Percentiles rank a stretch among this genome's conserved stretches.
These are phyloP conservation scores for Diplosphaera chodatii DNA, from an alignment of 139 green algal genomes.

Conservation along the genomic window DNA sequence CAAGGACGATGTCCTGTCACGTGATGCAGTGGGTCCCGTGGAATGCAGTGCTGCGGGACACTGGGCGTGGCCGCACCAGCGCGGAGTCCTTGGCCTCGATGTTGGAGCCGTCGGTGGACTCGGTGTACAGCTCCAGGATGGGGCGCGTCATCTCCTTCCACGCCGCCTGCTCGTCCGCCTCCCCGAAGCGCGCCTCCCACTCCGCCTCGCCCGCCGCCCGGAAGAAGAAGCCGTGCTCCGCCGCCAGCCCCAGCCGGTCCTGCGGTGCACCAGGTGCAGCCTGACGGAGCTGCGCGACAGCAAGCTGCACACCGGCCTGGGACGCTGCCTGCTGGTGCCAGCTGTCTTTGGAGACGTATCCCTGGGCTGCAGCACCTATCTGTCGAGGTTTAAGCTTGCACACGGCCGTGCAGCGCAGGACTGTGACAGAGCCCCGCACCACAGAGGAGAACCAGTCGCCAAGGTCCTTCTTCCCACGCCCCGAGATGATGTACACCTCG, in stretches of 20 bases:
- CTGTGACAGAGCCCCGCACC: conserved; percentile 23
- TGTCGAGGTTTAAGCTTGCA: too few relatives aligned
- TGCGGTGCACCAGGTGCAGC: too few relatives aligned
- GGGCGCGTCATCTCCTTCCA: conserved; percentile 77
- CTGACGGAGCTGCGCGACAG: too few relatives aligned
- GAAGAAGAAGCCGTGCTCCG: conserved; percentile 92
- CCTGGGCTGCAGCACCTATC: too few relatives aligned
- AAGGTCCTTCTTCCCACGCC: conserved; percentile 65
- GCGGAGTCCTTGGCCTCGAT: conserved; percentile 90
- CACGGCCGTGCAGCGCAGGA: too few relatives aligned
- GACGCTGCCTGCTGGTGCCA: too few relatives aligned
- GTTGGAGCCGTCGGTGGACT: conserved; percentile 90
- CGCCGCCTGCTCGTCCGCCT: conserved; percentile 45
- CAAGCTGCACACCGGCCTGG: too few relatives aligned
- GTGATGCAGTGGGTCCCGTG: too few relatives aligned
- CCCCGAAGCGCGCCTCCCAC: conserved; percentile 26
- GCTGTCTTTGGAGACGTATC: too few relatives aligned
- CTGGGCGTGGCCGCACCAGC: conserved; percentile 20
- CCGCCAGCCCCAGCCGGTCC: conserved; percentile 73
- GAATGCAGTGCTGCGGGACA: too few relatives aligned
- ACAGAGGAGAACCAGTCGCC: conserved; percentile 77
- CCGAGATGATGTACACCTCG: conserved; percentile 85
- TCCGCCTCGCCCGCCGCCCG: conserved; percentile 14
- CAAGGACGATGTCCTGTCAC: too few relatives aligned
- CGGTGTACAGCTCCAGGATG: conserved; percentile 81